A percentile compares a stretch with the other conserved stretches of the same genome.
These are phyloP conservation scores for Edaphochlamys debaryana DNA, from an alignment of 139 green algal genomes.

Conservation along the genomic window DNA sequence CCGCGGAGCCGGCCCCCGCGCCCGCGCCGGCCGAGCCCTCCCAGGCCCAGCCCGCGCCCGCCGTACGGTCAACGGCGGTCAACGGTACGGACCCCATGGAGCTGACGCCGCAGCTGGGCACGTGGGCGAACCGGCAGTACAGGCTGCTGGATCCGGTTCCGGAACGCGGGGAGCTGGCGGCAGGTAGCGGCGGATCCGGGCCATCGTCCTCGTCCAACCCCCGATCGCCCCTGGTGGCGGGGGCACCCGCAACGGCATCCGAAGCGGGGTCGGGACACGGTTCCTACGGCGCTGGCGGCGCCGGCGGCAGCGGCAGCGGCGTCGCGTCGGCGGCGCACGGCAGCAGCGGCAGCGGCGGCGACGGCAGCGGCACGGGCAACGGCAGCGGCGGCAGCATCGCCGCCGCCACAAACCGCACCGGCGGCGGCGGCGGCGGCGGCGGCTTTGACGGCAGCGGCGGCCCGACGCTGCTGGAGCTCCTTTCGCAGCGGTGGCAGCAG, in stretches of 20 bases:
- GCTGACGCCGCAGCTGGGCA: constrained; percentile 45
- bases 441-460: neutral
- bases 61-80: too few species aligned
- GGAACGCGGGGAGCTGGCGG: constrained; percentile 22
- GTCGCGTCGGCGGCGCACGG: neutral
- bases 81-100: too few species aligned
- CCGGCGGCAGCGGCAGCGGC: neutral
- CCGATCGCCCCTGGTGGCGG: neutral
- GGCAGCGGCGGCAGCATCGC: neutral
- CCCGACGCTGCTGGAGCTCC: neutral
- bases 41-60: too few species aligned
- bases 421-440: neutral
- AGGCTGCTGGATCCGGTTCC: constrained; percentile 28
- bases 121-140: constrained; percentile 56
- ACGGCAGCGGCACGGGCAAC: neutral
- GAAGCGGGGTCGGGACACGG: neutral
- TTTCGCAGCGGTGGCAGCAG: neutral
- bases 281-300: neutral
- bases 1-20: too few species aligned
- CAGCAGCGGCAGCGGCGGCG: neutral
- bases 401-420: neutral
- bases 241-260: too few species aligned
- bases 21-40: too few species aligned
- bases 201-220: neutral
- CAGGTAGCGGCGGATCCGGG: too few species aligned